A percentile compares a stretch with the other conserved stretches of the same genome.
phyloP scores from a whole-genome alignment of 1,284 basidiomycete genomes.

The Cryptococcus sp. region DNA sequence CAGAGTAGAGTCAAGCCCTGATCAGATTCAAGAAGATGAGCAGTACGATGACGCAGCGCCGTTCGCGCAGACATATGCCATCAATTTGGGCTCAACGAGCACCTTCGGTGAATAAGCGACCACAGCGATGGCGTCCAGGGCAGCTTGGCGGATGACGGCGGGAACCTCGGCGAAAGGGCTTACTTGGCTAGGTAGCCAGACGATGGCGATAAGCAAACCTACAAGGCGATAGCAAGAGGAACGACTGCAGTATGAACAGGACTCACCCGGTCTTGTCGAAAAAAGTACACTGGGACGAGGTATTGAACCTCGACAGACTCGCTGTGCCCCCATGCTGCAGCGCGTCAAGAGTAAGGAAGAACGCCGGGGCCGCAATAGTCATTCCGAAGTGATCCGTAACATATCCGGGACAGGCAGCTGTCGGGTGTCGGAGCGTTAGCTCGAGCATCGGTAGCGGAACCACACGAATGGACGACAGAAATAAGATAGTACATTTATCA shows the following conservation, averaged over 20 bases:
- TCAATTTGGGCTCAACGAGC: conserved; percentile 13
- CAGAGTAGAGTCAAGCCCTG: too few species aligned
- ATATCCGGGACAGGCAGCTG: conserved; percentile 20
- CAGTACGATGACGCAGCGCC: conserved; percentile 10
- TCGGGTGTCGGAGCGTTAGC: too few species aligned
- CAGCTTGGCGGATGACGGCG: conserved; percentile 17
- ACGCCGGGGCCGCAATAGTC: conserved; percentile 23
- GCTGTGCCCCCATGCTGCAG: conserved; percentile 14
- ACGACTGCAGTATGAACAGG: too few species aligned
- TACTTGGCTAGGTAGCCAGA: background rate
- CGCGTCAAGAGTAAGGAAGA: conserved; percentile 22
- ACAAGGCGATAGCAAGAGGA: too few species aligned
- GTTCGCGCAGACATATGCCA: conserved; percentile 11
- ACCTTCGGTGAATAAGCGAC: conserved; percentile 13
- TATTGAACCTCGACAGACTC: conserved; percentile 9
- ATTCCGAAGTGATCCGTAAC: conserved; percentile 28
- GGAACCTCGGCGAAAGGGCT: conserved; percentile 22
- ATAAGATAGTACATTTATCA: too few species aligned
- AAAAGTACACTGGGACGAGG: conserved; percentile 15
- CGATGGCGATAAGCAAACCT: too few species aligned
- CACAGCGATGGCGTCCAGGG: conserved; percentile 21
- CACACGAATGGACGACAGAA: too few species aligned
- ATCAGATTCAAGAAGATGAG: too few species aligned
- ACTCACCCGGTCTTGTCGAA: conserved; percentile 17
- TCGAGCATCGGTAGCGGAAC: background rate